These are phyloP conservation scores for Chloroidium sp. DNA, from an alignment of 163 green algal genomes.

Conservation along the genomic window DNA sequence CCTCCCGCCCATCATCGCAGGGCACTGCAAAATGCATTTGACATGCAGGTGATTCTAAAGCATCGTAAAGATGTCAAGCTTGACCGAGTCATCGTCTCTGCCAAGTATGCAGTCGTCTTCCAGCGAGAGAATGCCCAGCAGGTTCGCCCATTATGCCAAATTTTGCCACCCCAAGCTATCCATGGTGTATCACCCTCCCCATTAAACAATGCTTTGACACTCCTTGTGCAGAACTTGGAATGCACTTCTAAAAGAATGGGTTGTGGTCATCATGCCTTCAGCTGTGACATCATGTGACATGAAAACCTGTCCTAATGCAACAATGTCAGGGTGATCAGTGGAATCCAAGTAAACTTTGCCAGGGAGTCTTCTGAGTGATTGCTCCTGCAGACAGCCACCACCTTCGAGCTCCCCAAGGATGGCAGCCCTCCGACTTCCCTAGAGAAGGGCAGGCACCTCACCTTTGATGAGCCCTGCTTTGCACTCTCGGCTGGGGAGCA, in stretches of 20 bases:
- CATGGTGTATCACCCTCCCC: not conserved
- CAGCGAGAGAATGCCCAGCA: constrained; percentile 46
- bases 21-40: no score
- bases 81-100: constrained; percentile 39
- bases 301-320: no score
- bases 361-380: no score
- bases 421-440: constrained; percentile 19
- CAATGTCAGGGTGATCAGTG: no score
- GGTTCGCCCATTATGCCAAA: not conserved
- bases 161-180: not conserved
- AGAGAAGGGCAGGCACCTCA: constrained; percentile 30
- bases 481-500: constrained; percentile 36
- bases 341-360: no score
- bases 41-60: constrained; percentile 48
- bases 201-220: not conserved
- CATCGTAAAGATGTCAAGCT: constrained; percentile 74
- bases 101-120: constrained; percentile 43
- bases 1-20: no score
- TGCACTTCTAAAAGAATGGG: no score
- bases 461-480: constrained; percentile 69
- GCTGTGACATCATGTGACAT: no score
- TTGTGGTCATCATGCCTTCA: no score
- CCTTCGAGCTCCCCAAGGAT: constrained; percentile 17
- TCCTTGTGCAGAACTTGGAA: not conserved
- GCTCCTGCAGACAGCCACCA: not conserved